These are phyloP conservation scores for Penicillium sp. DNA, from an alignment of 2,329 filamentous ascomycete species.

Conservation along the genomic window DNA sequence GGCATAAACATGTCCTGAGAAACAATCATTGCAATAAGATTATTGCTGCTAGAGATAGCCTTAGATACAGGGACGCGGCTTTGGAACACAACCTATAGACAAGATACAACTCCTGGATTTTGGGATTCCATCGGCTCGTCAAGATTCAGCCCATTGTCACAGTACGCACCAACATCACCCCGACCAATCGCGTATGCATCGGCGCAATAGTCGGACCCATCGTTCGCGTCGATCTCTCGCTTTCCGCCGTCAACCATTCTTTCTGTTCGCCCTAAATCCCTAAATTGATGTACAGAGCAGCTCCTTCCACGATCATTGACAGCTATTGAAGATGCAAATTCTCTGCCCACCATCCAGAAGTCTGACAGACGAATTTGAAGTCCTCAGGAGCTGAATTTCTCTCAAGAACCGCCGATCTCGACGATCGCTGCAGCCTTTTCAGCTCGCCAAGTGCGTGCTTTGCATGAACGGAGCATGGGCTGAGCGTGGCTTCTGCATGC, in stretches of 20 bases:
- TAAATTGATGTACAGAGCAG: neutral
- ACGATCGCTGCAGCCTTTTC: constrained; percentile 2
- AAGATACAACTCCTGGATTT: too few relatives aligned
- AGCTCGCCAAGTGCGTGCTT: neutral
- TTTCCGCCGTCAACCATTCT: neutral
- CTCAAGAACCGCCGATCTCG: constrained; percentile 3
- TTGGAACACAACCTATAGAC: too few relatives aligned
- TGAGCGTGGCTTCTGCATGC: neutral
- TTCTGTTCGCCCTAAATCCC: neutral
- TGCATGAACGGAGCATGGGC: neutral
- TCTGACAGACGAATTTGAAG: neutral
- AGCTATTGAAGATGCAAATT: neutral
- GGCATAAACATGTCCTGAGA: neutral
- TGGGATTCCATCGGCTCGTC: too few relatives aligned
- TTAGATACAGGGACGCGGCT: too few relatives aligned
- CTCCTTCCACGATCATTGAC: neutral
- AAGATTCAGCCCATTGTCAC: too few relatives aligned
- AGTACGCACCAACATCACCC: neutral
- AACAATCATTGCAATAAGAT: too few relatives aligned
- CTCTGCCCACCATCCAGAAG: too few relatives aligned
- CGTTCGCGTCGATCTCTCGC: neutral
- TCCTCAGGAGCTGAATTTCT: neutral
- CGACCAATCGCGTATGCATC: neutral
- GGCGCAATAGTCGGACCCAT: neutral
- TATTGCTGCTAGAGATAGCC: too few relatives aligned